These are phyloP conservation scores for Pythium brassicae DNA, from an alignment of 352 stramenopile species.

Conservation along the genomic window DNA sequence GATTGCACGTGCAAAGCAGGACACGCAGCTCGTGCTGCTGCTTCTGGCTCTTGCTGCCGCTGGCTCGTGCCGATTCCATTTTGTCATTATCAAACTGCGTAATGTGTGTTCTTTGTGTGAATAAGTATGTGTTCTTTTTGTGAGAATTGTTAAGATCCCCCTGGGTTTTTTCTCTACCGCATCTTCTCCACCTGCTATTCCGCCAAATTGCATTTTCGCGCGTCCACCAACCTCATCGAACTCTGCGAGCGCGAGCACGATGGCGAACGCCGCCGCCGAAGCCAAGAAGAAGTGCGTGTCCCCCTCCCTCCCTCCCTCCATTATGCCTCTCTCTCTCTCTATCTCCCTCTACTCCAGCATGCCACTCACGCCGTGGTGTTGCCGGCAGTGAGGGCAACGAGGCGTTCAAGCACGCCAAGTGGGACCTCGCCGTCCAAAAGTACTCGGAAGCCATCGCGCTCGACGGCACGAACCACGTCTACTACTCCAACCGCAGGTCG, in stretches of 20 bases:
- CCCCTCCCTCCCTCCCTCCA: background rate
- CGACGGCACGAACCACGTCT: slow-evolving; percentile 88
- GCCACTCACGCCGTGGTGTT: too few species aligned
- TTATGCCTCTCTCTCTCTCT: background rate
- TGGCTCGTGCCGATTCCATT: too few species aligned
- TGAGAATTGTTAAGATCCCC: too few species aligned
- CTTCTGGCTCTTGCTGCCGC: too few species aligned
- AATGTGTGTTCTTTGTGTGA: too few species aligned
- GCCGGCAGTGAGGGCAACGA: slow-evolving; percentile 88
- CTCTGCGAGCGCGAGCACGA: slow-evolving; percentile 10
- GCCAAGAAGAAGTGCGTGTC: slow-evolving; percentile 74
- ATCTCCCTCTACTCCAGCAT: background rate
- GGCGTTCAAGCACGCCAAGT: slow-evolving; percentile 92
- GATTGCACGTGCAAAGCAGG: too few species aligned
- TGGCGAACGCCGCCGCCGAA: slow-evolving; percentile 72
- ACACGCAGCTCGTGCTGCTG: too few species aligned
- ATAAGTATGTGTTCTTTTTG: too few species aligned
- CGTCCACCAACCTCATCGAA: too few species aligned
- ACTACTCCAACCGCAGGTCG: slow-evolving; percentile 92
- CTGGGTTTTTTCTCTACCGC: background rate
- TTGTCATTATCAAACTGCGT: too few species aligned
- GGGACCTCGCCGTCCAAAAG: slow-evolving; percentile 84
- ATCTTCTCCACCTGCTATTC: background rate
- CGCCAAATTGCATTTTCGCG: too few species aligned
- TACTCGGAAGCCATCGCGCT: slow-evolving; percentile 92